These are phyloP conservation scores for Suillus subaureus DNA, from an alignment of 768 basidiomycete species.

Conservation along the genomic window DNA sequence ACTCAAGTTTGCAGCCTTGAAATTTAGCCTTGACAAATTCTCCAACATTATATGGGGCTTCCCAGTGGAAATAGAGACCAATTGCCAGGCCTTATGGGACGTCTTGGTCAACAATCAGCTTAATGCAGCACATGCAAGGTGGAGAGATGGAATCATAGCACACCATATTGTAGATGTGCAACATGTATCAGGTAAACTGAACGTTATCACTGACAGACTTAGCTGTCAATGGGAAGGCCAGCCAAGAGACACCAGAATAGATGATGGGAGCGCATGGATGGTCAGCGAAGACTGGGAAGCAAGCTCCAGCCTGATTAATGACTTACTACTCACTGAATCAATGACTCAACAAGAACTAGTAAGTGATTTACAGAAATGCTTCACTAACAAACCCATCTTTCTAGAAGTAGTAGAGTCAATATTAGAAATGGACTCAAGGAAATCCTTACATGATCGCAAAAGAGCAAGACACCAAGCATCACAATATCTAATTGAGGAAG, in stretches of 20 bases:
- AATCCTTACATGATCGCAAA: no score
- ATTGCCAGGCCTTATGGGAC: conserved; percentile 19
- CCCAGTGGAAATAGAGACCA: no score
- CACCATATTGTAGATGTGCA: conserved; percentile 27
- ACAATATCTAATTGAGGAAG: no score
- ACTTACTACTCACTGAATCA: no score
- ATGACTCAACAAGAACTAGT: no score
- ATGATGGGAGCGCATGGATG: conserved; percentile 12
- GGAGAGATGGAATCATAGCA: conserved; percentile 30
- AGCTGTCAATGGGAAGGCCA: conserved; percentile 17
- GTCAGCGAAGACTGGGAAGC: conserved; percentile 24
- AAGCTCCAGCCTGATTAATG: background rate
- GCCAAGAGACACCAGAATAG: background rate
- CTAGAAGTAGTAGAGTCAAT: no score
- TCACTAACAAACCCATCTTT: no score
- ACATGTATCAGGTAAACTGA: conserved; percentile 25
- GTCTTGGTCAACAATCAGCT: conserved; percentile 26
- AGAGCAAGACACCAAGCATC: no score
- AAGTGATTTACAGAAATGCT: no score
- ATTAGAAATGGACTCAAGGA: no score
- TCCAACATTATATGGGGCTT: conserved; percentile 23
- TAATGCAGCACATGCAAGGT: conserved; percentile 27
- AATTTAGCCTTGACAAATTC: conserved; percentile 36
- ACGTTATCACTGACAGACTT: conserved; percentile 26
- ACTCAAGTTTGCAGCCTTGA: conserved; percentile 40